Base-by-base conservation (phyloP, 208 protist species). In the Entamoeba histolytica region DNA sequence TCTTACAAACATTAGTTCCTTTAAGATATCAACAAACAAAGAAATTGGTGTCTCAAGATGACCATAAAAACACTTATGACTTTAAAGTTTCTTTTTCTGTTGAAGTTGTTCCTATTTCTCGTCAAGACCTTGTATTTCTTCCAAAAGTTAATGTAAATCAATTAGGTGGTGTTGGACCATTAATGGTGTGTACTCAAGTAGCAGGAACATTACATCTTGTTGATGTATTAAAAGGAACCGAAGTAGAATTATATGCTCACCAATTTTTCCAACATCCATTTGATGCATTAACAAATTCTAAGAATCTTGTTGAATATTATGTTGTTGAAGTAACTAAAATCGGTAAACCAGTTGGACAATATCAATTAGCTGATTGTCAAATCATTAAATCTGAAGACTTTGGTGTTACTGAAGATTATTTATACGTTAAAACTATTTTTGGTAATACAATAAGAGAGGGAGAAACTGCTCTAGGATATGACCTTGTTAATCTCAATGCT, bases 31-130 rank as follows among this genome's bases (percentile, higher is more conserved):
- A 97, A 8, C 96, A 97, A 91, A 97, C 97, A 0, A 97, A 98
- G 93, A 97, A 99, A 96, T 96, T 99, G 17, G 98, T 99, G 55
- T 98, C 97, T 49, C 95, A 97, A 93, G 98, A 99, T 95, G 96
- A 97, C n/a, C 98, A 99, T 93, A 98, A 96, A 95, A 99, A 99
- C 96, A 99, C 97, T 5, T 97, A 96, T 57, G 98, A 99, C 61
- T 98, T 98, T 95, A 98, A 99, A 95, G 98, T 98, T 95, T 98
- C 98, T 14, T 99, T 98, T 94, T 97, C 96, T 1, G 96, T 99
- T 5, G 98, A 99, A 93, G 99, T 99, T 93, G 96, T 98, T 12
- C 98, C 98, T 50, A 94, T 99, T 17, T 99, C 98, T 95, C 96
- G 97, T 39, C 96, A 98, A 93, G 98, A 99, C 94, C 94, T 99